Base-by-base conservation (phyloP, 179 eudicot genomes). In the Drosera spatulata region DNA sequence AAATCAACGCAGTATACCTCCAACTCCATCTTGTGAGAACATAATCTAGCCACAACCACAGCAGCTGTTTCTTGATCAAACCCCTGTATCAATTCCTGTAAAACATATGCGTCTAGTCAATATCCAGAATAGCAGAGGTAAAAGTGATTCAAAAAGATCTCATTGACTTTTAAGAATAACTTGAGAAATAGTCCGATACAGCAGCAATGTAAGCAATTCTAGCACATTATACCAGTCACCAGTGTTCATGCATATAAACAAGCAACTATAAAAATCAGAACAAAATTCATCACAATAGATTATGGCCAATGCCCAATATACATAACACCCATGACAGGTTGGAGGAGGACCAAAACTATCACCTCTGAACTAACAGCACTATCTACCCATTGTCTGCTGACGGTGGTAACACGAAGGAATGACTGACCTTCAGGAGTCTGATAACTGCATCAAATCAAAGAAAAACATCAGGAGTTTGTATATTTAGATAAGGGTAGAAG, bases 61-160 rank as follows among this genome's bases (percentile, higher is more conserved):
- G 99, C 93, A 55, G 99, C 97, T 47, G 89, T 75, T 73, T 93
- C 99, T 72, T 93, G 99, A 93, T 93, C 99, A 79, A 93, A 93
- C 59, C 97, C 99, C 75, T 89, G 95, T 41, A 85, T 70, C 59
- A 93, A 72, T 65, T 93, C 96, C 99, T 93, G n/a, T 22, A 22
- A 22, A 22, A 22, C 33, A 22, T 22, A 22, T 22, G 33, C 33
- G 1, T 1, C 33, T 22, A 22, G 33, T 22, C 33, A 22, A 22
- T 22, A 22, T 22, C 33, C 33, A 22, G 33, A 22, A 22, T 22
- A 22, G 33, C 33, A 22, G 33, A 22, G 1, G 33, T 22, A 22
- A 22, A 22, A 22, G 33, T 22, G 33, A 22, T 22, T 22, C 33
- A 22, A 22, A 22, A 22, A 22, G 33, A 22, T 22, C 33, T 22